A percentile compares a stretch with the other conserved stretches of the same genome.
phyloP scores from a whole-genome alignment of 768 basidiomycete genomes.

The Tricholoma hemisulphureum region DNA sequence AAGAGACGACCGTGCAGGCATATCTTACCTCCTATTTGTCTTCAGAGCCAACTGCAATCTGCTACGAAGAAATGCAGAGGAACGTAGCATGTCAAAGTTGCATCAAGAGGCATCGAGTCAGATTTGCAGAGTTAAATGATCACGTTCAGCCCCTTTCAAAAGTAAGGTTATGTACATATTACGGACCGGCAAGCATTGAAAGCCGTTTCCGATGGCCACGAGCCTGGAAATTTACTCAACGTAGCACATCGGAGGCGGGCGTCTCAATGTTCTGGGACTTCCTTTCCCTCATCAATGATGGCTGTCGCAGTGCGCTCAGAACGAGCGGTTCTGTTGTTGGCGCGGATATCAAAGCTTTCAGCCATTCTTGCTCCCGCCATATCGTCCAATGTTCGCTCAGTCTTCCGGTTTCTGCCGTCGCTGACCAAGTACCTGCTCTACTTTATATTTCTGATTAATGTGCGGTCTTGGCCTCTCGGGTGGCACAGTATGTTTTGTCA shows the following conservation, averaged over 20 bases:
- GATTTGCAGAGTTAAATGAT: background rate
- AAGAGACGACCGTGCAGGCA: no score
- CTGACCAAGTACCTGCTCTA: constrained; percentile 40
- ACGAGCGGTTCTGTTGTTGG: constrained; percentile 1
- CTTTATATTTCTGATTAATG: constrained; percentile 55
- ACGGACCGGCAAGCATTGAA: no score
- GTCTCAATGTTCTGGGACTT: no score
- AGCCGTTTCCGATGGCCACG: no score
- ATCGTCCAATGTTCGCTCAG: constrained; percentile 1
- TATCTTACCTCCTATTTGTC: background rate
- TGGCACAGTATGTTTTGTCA: constrained; percentile 61
- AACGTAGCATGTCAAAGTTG: background rate
- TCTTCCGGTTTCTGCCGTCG: constrained; percentile 14
- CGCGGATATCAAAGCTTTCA: constrained; percentile 1
- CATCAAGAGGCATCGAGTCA: background rate
- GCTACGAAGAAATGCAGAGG: background rate
- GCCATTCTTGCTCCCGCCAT: constrained; percentile 1
- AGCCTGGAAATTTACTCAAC: background rate
- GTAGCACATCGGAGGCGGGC: no score
- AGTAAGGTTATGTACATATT: background rate
- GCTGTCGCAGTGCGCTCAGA: background rate
- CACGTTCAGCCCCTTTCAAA: background rate
- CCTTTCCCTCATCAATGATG: background rate
- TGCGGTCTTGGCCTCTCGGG: constrained; percentile 57
- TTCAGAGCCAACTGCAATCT: background rate